Evolutionary conservation across 106 monocot species (phyloP).

Genomic region (Phalaenopsis equestris): DNA sequence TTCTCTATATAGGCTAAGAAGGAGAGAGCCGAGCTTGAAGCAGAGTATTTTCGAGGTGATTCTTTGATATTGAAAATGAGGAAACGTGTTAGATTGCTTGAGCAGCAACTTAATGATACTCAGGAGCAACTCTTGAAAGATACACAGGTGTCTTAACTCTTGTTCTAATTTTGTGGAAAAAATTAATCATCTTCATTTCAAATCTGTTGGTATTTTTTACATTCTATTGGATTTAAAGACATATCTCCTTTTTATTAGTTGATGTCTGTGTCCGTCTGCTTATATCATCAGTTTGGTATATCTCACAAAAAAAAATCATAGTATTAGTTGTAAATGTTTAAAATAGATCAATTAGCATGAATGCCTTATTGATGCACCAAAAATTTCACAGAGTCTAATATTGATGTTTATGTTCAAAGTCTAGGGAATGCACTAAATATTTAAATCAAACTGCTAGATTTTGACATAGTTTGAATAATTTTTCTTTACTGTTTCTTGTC

Average conservation of each 20-base stretch:
- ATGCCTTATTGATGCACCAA: neutral
- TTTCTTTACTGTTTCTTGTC: neutral
- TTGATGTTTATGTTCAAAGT: neutral
- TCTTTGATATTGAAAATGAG: slow-evolving; percentile 36
- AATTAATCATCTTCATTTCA: slow-evolving; percentile 1
- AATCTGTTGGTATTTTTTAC: neutral
- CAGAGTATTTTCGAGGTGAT: slow-evolving; percentile 37
- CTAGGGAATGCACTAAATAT: neutral
- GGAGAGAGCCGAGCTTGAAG: slow-evolving; percentile 64
- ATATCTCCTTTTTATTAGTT: neutral
- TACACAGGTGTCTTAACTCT: slow-evolving; percentile 51
- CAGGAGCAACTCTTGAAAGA: slow-evolving; percentile 52
- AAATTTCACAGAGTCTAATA: neutral
- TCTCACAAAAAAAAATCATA: neutral
- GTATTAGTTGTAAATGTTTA: neutral
- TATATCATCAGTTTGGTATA: neutral
- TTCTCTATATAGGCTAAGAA: slow-evolving; percentile 53
- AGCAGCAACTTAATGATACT: slow-evolving; percentile 72
- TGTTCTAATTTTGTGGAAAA: neutral
- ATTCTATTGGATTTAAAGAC: neutral
- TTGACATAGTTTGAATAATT: neutral
- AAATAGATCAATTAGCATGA: neutral
- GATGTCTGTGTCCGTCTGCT: neutral
- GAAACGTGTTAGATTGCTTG: slow-evolving; percentile 36
- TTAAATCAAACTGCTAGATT: neutral